Base-by-base conservation (phyloP, 768 basidiomycete species). In the Pisolithus microcarpus region DNA sequence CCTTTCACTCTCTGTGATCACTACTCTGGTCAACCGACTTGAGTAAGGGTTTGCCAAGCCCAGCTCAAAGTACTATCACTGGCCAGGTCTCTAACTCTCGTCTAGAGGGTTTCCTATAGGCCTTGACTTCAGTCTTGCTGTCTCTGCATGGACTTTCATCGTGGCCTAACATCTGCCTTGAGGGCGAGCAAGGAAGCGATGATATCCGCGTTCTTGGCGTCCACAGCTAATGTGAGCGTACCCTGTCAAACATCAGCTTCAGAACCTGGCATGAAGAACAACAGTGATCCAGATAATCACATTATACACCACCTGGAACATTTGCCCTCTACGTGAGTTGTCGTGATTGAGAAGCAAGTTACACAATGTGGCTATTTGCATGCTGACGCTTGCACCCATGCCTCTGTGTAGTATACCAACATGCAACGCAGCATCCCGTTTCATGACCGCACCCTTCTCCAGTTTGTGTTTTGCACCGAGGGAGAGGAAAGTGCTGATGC, bases 171-270 rank as follows among this genome's bases (percentile, higher is more conserved):
- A n/a, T n/a, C n/a, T n/a, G 58, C 58, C 62, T 83, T 85, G 53
- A 92, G 75, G 4, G 55, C 58, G 38, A 93, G 67, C 13, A 92
- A 66, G 0, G 80, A 77, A 0, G 85, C 80, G 61, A 92, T 91
- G 47, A 84, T 73, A 63, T 92, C 90, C 8, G 86, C 87, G 57
- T 75, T 86, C 51, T 84, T 72, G 13, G 81, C 82, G 1, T 77
- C 68, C 18, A 91, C 65, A 2, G 90, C 85, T 16, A 93, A 69
- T 0, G 85, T 79, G 0, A 84, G 61, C 18, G 68, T 54, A 11
- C 86, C 84, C 76, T 85, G 50, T 5, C 43, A 43, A 10, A 16
- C 43, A 28, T 44, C 23, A 51, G 44, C 11, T 31, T 24, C 24
- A 24, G 56, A 28, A 58, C 56, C 58, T 50, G 13, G 9, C 9